Evolutionary conservation across 2,329 filamentous ascomycete species (phyloP).

Genomic region (Bipolaris gigantea): DNA sequence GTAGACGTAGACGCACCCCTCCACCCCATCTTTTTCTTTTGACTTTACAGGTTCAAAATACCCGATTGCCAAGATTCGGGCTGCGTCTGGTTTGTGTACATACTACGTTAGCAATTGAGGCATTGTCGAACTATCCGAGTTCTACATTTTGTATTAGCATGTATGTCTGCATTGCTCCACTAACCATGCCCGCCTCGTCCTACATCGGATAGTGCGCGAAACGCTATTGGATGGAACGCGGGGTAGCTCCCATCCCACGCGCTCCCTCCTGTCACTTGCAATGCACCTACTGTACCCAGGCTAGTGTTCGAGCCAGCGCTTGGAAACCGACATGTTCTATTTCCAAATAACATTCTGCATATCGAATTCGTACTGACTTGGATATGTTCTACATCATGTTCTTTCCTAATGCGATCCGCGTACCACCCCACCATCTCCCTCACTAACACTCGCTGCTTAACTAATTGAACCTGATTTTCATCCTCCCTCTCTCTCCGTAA

Average conservation of each 20-base stretch:
- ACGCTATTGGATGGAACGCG: constrained; percentile 14
- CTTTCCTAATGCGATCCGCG: neutral
- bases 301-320: neutral
- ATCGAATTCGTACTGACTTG: neutral
- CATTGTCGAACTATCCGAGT: neutral
- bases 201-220: constrained; percentile 1
- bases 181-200: neutral
- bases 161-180: neutral
- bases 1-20: constrained; percentile 14
- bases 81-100: constrained; percentile 20
- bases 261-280: constrained; percentile 2
- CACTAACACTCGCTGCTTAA: neutral
- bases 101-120: constrained; percentile 16
- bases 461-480: neutral
- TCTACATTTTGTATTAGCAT: neutral
- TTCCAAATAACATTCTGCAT: neutral
- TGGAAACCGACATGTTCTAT: neutral
- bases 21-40: constrained; percentile 22
- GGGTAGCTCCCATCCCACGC: constrained; percentile 17
- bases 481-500: neutral
- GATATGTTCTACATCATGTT: neutral
- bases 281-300: neutral
- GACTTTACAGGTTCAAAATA: constrained; percentile 22
- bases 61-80: constrained; percentile 13
- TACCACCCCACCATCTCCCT: constrained; percentile 1